Conservation (phyloP, 257 asterid genomes). For the Solanum sitiens region DNA sequence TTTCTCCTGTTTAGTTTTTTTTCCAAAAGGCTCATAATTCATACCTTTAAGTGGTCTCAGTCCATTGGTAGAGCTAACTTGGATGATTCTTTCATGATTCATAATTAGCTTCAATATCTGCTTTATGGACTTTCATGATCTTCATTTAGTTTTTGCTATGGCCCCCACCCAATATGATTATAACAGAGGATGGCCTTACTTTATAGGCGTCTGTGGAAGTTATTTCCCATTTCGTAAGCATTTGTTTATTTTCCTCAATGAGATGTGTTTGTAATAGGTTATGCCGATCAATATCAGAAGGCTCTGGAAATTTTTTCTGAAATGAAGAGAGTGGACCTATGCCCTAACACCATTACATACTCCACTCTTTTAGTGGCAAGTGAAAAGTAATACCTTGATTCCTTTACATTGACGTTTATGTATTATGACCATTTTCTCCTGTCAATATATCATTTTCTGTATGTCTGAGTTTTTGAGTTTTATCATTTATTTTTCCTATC, state of each 20-base stretch:
- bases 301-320: constrained; percentile 64
- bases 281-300: constrained; percentile 61
- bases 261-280: constrained; percentile 38
- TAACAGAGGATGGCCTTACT: neutral
- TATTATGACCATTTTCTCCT: neutral
- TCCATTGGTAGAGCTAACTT: neutral
- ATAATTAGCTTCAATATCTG: neutral
- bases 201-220: neutral
- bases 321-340: constrained; percentile 56
- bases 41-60: neutral
- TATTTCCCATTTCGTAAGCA: neutral
- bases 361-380: constrained; percentile 77
- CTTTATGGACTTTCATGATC: neutral
- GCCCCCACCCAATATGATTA: neutral
- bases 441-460: neutral
- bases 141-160: neutral
- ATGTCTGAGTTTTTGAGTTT: constrained; percentile 3
- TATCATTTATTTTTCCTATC: neutral
- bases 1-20: neutral
- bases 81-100: neutral
- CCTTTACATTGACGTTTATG: neutral
- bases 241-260: neutral
- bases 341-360: constrained; percentile 87
- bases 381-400: constrained; percentile 64
- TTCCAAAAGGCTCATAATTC: neutral